Conservation (phyloP, 257 asterid species). For the Solanum neorickii region DNA sequence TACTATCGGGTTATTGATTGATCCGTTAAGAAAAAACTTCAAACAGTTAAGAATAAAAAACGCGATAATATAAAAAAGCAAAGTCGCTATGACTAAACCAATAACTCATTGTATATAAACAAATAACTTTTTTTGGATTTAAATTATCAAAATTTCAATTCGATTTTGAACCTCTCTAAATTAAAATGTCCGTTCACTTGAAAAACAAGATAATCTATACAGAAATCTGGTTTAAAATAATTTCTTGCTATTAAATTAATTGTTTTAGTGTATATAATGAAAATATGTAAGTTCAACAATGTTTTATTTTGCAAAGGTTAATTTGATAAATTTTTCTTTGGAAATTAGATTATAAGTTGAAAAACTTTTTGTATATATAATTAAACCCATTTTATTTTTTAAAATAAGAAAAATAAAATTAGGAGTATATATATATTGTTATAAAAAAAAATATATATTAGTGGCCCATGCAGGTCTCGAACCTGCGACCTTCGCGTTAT, state of each 20-base stretch:
- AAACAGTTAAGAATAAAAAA: too few relatives aligned
- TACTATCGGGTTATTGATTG: not conserved
- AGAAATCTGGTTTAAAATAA: not conserved
- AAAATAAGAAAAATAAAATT: too few relatives aligned
- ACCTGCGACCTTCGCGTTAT: constrained; percentile 35
- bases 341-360: not conserved
- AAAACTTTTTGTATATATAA: too few relatives aligned
- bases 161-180: too few relatives aligned
- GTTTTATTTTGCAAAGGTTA: not conserved
- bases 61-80: too few relatives aligned
- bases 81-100: too few relatives aligned
- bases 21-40: too few relatives aligned
- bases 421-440: not conserved
- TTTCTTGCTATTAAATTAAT: not conserved
- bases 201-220: not conserved
- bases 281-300: not conserved
- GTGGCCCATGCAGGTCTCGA: constrained; percentile 33
- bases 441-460: too few relatives aligned
- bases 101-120: too few relatives aligned
- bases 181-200: not conserved
- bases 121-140: too few relatives aligned
- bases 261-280: too few relatives aligned
- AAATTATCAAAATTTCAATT: rapidly evolving
- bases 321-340: not conserved
- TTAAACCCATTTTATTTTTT: not conserved